phyloP scores from a whole-genome alignment of 176 grass and related monocot genomes.

The Aegilops umbellulata region DNA sequence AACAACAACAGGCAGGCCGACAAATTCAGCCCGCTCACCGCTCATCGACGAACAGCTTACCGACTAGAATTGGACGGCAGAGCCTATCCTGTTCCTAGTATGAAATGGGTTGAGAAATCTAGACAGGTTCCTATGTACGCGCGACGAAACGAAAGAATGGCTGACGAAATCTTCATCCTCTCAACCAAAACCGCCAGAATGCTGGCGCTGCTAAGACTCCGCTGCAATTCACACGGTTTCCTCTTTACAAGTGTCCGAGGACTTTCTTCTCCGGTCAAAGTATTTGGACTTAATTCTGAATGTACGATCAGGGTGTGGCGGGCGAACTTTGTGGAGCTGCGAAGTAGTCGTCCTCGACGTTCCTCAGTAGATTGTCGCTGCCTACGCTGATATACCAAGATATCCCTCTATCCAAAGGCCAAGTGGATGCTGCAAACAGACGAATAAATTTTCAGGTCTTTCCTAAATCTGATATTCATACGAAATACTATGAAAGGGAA shows the following conservation, averaged over 20 bases:
- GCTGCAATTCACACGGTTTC: neutral
- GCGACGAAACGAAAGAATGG: constrained; percentile 36
- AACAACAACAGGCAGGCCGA: neutral
- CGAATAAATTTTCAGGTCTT: neutral
- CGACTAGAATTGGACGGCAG: neutral
- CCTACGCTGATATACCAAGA: constrained; percentile 85
- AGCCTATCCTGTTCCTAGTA: neutral
- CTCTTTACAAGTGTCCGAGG: neutral
- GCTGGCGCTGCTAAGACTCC: constrained; percentile 8
- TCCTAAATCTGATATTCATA: neutral
- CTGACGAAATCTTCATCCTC: constrained; percentile 21
- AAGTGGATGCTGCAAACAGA: constrained; percentile 41
- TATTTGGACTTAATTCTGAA: neutral
- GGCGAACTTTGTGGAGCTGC: constrained; percentile 55
- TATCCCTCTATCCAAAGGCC: constrained; percentile 69
- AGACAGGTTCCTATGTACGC: constrained; percentile 45
- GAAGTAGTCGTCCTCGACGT: constrained; percentile 84
- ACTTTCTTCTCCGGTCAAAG: neutral
- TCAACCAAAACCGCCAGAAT: constrained; percentile 50
- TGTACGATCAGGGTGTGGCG: constrained; percentile 28
- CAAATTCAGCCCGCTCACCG: neutral
- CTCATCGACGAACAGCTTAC: neutral
- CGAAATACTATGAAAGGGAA: neutral
- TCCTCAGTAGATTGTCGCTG: constrained; percentile 75
- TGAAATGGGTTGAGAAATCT: constrained; percentile 14